phyloP scores from a whole-genome alignment of 441 rosid genomes.

The Rhodomyrtus psidioides region DNA sequence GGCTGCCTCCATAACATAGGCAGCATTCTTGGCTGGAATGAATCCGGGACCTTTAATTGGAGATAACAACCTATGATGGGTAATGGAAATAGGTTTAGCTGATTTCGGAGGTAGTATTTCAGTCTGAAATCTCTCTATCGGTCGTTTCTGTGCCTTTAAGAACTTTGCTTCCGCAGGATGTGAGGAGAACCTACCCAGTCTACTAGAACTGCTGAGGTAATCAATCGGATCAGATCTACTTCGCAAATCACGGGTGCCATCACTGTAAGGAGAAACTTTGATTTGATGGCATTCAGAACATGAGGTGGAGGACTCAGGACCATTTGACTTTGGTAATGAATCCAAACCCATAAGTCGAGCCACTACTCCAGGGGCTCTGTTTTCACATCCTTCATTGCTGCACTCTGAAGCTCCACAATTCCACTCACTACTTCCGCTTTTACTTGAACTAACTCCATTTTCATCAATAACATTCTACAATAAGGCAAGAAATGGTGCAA shows the following conservation, averaged over 20 bases:
- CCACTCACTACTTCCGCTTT: constrained; percentile 39
- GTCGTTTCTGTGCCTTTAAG: constrained; percentile 30
- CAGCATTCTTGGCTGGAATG: constrained; percentile 39
- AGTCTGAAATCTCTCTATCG: constrained; percentile 68
- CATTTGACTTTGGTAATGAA: constrained; percentile 51
- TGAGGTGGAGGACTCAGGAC: constrained; percentile 28
- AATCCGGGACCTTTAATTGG: constrained; percentile 66
- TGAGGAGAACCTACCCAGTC: constrained; percentile 28
- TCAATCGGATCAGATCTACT: constrained; percentile 28
- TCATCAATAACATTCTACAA: constrained; percentile 41
- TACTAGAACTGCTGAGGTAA: constrained; percentile 21
- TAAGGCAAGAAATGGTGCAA: background rate
- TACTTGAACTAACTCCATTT: constrained; percentile 29
- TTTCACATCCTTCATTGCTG: constrained; percentile 61
- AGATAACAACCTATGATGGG: constrained; percentile 72
- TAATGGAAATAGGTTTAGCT: constrained; percentile 53
- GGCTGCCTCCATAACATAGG: constrained; percentile 71
- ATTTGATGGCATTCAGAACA: constrained; percentile 22
- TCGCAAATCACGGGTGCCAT: constrained; percentile 23
- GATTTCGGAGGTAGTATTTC: constrained; percentile 79
- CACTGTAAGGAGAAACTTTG: constrained; percentile 26
- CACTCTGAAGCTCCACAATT: constrained; percentile 48
- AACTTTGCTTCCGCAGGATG: constrained; percentile 36
- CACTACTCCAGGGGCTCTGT: constrained; percentile 77
- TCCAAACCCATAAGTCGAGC: constrained; percentile 97